Evolutionary conservation across 1,284 basidiomycete species (phyloP).

Genomic region (Ustilago hordei): DNA sequence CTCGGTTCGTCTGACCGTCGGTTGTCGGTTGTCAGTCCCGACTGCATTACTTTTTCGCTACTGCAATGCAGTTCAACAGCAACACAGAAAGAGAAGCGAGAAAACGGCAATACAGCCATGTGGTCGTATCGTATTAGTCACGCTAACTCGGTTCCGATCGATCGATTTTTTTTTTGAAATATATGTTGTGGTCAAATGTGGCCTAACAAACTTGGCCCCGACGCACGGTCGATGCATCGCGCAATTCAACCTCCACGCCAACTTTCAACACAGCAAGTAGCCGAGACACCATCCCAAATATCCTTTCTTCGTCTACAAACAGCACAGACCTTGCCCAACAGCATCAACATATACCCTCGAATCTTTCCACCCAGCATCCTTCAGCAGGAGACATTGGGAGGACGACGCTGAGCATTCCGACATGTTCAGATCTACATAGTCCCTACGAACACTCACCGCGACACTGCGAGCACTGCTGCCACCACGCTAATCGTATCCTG

Average conservation of each 20-base stretch:
- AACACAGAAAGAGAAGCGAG: not conserved
- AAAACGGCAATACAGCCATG: constrained; percentile 28
- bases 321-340: not conserved
- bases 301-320: not conserved
- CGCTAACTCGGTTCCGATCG: constrained; percentile 21
- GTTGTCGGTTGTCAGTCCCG: constrained; percentile 3
- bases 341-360: not conserved
- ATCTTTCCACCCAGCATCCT: not conserved
- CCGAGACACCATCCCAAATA: constrained; percentile 12
- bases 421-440: not conserved
- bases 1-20: not conserved
- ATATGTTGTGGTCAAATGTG: not conserved
- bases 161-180: not conserved
- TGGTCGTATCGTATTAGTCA: constrained; percentile 1
- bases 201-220: not conserved
- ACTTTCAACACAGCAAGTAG: constrained; percentile 6
- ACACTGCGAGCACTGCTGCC: not conserved
- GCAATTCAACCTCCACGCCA: constrained; percentile 21
- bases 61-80: not conserved
- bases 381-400: not conserved
- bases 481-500: not conserved
- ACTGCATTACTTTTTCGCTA: not conserved
- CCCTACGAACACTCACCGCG: not conserved
- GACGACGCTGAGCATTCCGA: not conserved
- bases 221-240: not conserved